Evolutionary conservation across 106 monocot species (phyloP).

Genomic region (Allium sativum): DNA sequence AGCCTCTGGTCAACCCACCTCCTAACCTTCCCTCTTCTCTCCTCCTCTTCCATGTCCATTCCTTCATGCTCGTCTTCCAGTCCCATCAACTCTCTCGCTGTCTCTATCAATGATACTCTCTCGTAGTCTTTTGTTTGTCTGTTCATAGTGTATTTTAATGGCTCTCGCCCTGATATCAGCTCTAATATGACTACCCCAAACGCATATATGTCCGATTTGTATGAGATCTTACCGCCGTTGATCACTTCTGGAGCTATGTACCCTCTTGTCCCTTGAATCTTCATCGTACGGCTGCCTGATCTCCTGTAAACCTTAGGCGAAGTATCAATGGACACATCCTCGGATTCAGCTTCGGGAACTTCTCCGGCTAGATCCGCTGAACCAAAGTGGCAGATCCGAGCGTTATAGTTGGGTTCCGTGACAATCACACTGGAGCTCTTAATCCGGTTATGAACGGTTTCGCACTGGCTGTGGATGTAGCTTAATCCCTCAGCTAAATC

Average conservation of each 20-base stretch:
- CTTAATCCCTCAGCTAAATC: slow-evolving; percentile 55
- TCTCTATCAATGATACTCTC: slow-evolving; percentile 45
- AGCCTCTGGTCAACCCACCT: slow-evolving; percentile 67
- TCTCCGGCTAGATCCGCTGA: slow-evolving; percentile 47
- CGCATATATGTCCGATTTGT: slow-evolving; percentile 61
- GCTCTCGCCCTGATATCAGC: slow-evolving; percentile 60
- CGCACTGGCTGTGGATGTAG: slow-evolving; percentile 53
- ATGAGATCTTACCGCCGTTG: slow-evolving; percentile 28
- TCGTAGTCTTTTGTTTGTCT: slow-evolving; percentile 11
- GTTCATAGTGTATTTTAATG: neutral
- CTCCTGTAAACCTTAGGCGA: neutral
- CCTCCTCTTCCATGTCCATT: slow-evolving; percentile 7
- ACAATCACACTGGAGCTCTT: slow-evolving; percentile 58
- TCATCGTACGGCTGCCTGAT: slow-evolving; percentile 18
- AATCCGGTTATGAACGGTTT: slow-evolving; percentile 54
- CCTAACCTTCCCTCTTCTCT: slow-evolving; percentile 30
- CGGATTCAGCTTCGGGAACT: neutral
- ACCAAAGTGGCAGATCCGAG: slow-evolving; percentile 68
- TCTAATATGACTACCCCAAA: slow-evolving; percentile 72
- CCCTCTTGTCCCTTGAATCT: slow-evolving; percentile 55
- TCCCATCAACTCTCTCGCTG: slow-evolving; percentile 24
- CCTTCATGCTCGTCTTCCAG: slow-evolving; percentile 4
- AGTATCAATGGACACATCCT: neutral
- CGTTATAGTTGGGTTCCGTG: slow-evolving; percentile 35
- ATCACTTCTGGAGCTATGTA: slow-evolving; percentile 80